phyloP scores from a whole-genome alignment of 768 basidiomycete species.

The Hygrocybe punicea region DNA sequence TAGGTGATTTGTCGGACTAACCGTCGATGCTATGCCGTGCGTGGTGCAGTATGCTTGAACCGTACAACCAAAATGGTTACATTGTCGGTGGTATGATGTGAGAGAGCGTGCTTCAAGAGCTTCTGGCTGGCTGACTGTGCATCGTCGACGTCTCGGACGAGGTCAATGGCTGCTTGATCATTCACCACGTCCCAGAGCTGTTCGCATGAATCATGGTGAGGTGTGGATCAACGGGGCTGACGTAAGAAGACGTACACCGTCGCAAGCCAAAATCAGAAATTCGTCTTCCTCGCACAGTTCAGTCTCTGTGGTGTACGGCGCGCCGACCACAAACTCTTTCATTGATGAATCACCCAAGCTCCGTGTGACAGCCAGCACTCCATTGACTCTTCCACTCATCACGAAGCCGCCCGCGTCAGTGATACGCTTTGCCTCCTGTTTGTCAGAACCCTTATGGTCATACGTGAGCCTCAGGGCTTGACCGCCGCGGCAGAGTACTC shows the following conservation, averaged over 20 bases:
- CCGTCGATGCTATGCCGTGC: conserved; percentile 15
- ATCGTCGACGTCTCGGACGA: conserved; percentile 67
- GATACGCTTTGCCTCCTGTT: conserved; percentile 96
- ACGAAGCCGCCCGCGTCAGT: conserved; percentile 98
- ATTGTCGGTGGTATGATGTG: conserved; percentile 91
- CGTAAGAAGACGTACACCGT: conserved; percentile 67
- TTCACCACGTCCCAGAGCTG: conserved; percentile 96
- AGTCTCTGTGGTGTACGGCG: conserved; percentile 98
- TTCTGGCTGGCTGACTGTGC: conserved; percentile 77
- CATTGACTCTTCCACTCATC: conserved; percentile 97
- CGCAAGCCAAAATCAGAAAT: conserved; percentile 93
- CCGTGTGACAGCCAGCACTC: conserved; percentile 93
- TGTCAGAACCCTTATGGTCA: conserved; percentile 97
- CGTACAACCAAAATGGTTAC: conserved; percentile 87
- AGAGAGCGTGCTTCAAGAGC: conserved; percentile 79
- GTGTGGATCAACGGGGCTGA: not conserved
- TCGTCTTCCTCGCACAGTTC: conserved; percentile 88
- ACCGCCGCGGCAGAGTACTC: conserved; percentile 87
- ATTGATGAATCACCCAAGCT: conserved; percentile 95
- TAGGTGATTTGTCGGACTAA: not conserved
- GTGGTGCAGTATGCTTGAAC: conserved; percentile 50
- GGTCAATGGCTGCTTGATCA: conserved; percentile 87
- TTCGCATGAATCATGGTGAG: conserved; percentile 12
- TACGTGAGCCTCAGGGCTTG: conserved; percentile 92
- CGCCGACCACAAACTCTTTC: conserved; percentile 99